Evolutionary conservation across 2,329 filamentous ascomycete species (phyloP).

Genomic region (Paraconiothyrium brasiliense): DNA sequence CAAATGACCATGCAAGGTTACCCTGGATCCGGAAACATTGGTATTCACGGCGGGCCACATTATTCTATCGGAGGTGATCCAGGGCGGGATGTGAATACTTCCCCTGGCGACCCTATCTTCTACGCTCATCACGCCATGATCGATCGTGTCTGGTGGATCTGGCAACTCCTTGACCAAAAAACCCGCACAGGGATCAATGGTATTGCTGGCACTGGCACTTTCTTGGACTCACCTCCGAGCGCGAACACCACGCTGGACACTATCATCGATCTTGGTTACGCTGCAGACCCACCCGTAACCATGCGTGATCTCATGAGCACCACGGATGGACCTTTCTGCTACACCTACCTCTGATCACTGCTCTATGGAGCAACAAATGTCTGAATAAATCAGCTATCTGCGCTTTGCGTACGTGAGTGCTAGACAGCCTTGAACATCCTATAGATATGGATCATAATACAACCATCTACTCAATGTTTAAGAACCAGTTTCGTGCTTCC

Average conservation of each 20-base stretch:
- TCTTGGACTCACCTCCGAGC: conserved; percentile 55
- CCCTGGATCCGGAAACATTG: conserved; percentile 35
- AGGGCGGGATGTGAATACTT: conserved; percentile 23
- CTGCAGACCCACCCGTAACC: conserved; percentile 32
- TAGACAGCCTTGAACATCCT: background rate
- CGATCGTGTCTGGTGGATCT: conserved; percentile 58
- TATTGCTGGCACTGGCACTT: conserved; percentile 57
- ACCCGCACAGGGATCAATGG: conserved; percentile 33
- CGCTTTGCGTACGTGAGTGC: background rate
- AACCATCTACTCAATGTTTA: background rate
- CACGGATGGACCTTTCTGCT: conserved; percentile 45
- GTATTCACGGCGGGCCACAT: conserved; percentile 41
- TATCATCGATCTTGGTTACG: conserved; percentile 51
- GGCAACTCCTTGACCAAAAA: conserved; percentile 53
- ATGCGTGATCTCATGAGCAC: conserved; percentile 44
- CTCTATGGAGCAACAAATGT: background rate
- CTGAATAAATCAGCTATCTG: background rate
- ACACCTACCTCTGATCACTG: conserved; percentile 38
- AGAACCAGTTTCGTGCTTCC: background rate
- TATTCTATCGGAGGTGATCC: conserved; percentile 32
- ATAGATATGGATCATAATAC: background rate
- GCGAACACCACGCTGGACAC: conserved; percentile 58
- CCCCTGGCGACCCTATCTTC: conserved; percentile 43
- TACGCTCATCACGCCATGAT: conserved; percentile 58
- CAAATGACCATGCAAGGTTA: conserved; percentile 44